Evolutionary conservation across 306 rosid species (phyloP).

Genomic region (Delonix regia): DNA sequence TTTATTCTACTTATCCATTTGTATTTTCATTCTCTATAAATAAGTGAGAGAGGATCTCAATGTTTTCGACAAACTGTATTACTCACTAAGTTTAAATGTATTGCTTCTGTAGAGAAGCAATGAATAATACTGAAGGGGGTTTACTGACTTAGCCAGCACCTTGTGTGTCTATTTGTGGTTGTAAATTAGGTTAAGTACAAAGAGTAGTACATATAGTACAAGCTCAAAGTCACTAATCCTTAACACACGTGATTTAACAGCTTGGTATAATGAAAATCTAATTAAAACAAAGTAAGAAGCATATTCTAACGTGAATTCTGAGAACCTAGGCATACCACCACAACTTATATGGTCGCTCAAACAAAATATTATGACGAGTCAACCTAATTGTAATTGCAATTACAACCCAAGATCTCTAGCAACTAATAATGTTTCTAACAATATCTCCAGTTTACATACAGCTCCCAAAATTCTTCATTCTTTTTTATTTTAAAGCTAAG

Average conservation of each 20-base stretch:
- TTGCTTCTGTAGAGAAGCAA: neutral
- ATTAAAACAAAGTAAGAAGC: neutral
- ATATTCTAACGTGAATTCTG: neutral
- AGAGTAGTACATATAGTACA: neutral
- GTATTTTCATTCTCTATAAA: neutral
- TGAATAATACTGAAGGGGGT: neutral
- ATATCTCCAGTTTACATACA: too few species aligned
- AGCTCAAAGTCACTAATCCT: neutral
- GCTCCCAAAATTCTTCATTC: too few species aligned
- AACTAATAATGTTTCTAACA: neutral
- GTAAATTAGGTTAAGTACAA: neutral
- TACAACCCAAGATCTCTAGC: neutral
- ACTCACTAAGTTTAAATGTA: neutral
- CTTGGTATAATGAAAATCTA: neutral
- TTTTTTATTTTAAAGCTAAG: too few species aligned
- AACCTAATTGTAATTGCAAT: neutral
- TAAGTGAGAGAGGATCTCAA: neutral
- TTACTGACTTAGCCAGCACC: neutral
- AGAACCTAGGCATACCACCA: neutral
- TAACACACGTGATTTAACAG: neutral
- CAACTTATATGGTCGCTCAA: neutral
- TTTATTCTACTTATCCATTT: conserved; percentile 8
- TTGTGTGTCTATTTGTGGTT: neutral
- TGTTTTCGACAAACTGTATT: neutral
- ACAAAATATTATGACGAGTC: neutral